Base-by-base conservation (phyloP, 1,284 basidiomycete species). In the Pisolithus thermaeus region DNA sequence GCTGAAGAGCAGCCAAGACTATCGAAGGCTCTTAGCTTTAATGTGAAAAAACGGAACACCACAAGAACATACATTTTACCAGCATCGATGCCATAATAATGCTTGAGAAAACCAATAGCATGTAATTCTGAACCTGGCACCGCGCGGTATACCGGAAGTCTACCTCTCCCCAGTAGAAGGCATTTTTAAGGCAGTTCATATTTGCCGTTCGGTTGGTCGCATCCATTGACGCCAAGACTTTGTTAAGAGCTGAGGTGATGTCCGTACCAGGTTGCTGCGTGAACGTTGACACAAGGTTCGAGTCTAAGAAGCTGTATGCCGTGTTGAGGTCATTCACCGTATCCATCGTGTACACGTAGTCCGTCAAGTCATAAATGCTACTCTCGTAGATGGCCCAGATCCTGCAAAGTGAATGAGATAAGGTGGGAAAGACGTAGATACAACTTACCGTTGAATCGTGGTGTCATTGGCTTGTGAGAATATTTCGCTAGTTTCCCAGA, bases 1-100 rank as follows among this genome's bases (percentile, higher is more conserved):
- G 82, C 67, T 97, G 92, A 28, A 98, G 73, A 0, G 96, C 93
- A 51, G 96, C 91, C 67, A 99, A 73, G 76, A 98, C 88, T 90
- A 52, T 28, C 53, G 35, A 48, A 1, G 46, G 18, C 42, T 3
- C 48, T 63, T n/a, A 69, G 54, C 48, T 20, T 52, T 46, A 45
- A 27, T 51, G n/a, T 25, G 45, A 18, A 20, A n/a, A 37, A 28
- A 30, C 52, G 40, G 40, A 47, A 23, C 37, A 45, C 8, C 28
- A 40, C 48, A 14, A 49, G 14, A 27, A 78, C 90, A 66, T 62
- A 93, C 92, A 97, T 67, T 99, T 99, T 52, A 92, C 66, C 8
- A 70, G 76, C 66, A 98, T 92, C 7, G 91, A 93, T 1, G 79
- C 72, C 77, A 93, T 88, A 64, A 99, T 72, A 49, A 98, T 70